A percentile compares a stretch with the other conserved stretches of the same genome.
Evolutionary conservation across 106 monocot genomes (phyloP).

Genomic region (Allium sativum): DNA sequence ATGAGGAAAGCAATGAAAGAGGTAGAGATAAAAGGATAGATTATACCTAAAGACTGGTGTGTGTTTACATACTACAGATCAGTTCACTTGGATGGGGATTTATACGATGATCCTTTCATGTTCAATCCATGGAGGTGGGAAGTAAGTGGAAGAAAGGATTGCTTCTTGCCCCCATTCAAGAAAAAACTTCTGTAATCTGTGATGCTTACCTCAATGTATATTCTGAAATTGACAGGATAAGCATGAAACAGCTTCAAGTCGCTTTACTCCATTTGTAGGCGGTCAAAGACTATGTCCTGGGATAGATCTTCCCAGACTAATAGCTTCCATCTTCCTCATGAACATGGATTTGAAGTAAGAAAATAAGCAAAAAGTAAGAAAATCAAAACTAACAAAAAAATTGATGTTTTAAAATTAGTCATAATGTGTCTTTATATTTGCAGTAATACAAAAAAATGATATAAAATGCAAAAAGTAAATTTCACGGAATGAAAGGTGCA

Average conservation of each 20-base stretch:
- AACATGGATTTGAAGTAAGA: too few species aligned
- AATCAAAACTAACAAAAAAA: too few species aligned
- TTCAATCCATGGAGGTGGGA: constrained; percentile 99
- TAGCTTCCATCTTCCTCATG: constrained; percentile 77
- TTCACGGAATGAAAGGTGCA: too few species aligned
- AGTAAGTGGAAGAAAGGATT: constrained; percentile 17
- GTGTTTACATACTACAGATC: constrained; percentile 86
- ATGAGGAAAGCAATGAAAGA: constrained; percentile 75
- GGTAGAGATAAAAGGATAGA: constrained; percentile 66
- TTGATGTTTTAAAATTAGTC: too few species aligned
- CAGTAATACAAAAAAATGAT: too few species aligned
- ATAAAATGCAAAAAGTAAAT: too few species aligned
- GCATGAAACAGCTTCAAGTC: constrained; percentile 31
- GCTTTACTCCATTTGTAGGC: constrained; percentile 82
- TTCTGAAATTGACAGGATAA: constrained; percentile 23
- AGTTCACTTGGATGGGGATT: constrained; percentile 56
- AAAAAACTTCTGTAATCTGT: background rate
- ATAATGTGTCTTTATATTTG: too few species aligned
- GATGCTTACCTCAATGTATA: background rate
- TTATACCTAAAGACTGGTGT: constrained; percentile 93
- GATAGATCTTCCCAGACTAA: constrained; percentile 82
- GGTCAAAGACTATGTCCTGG: constrained; percentile 90
- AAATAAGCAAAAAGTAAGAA: too few species aligned
- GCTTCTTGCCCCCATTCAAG: background rate
- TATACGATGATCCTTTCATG: constrained; percentile 52